Conservation (phyloP, 306 rosid species). For the Abrus precatorius region DNA sequence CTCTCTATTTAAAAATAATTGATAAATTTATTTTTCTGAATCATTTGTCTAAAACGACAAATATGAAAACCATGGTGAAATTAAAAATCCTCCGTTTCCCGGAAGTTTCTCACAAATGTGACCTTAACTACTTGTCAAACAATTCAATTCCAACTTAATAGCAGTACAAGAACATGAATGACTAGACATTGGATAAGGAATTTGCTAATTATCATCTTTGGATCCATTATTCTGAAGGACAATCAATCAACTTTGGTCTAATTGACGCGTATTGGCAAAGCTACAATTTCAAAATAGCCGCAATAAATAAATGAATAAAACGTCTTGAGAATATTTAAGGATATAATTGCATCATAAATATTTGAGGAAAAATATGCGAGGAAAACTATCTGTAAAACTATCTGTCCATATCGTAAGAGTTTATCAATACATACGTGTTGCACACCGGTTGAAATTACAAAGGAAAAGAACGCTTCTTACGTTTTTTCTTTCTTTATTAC, state of each 20-base stretch:
- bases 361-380: background rate
- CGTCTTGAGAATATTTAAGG: background rate
- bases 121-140: conserved; percentile 17
- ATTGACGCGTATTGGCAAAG: conserved; percentile 32
- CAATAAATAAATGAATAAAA: background rate
- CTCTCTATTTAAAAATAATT: background rate
- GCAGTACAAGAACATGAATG: conserved; percentile 39
- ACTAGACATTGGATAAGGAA: conserved; percentile 37
- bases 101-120: conserved; percentile 30
- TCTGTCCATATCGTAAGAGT: background rate
- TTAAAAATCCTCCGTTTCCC: background rate
- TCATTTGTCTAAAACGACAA: conserved; percentile 27
- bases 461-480: background rate
- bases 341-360: background rate
- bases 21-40: conserved; percentile 2
- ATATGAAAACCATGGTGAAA: conserved; percentile 5
- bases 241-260: conserved; percentile 26
- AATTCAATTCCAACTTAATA: conserved; percentile 46
- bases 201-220: conserved; percentile 21
- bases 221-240: conserved; percentile 32
- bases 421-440: background rate
- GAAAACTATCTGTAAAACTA: background rate
- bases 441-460: conserved; percentile 8
- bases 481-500: no score
- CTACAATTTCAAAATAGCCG: conserved; percentile 2